phyloP scores from a whole-genome alignment of 2,329 filamentous ascomycete genomes.

The Trichoderma sp. region DNA sequence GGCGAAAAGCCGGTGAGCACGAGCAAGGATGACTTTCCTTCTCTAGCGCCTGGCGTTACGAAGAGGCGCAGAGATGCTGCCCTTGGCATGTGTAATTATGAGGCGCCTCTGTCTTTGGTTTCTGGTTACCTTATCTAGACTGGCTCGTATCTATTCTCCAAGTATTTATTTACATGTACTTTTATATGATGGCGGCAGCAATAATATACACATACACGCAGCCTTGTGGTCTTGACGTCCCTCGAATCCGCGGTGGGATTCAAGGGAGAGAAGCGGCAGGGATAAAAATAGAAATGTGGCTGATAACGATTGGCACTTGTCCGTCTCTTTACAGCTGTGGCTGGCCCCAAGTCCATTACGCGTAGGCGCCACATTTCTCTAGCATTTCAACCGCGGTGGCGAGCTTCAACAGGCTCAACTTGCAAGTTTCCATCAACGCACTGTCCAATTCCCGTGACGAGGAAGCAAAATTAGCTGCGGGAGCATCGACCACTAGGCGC shows the following conservation, averaged over 20 bases:
- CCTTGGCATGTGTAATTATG: not conserved
- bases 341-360: conserved; percentile 7
- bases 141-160: not conserved
- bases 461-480: not conserved
- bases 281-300: conserved; percentile 22
- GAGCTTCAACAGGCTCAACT: not conserved
- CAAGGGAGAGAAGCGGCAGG: not conserved
- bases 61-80: not conserved
- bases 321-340: not conserved
- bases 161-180: not conserved
- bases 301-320: not conserved
- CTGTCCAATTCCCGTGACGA: not conserved
- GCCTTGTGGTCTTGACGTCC: not conserved
- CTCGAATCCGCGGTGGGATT: not conserved
- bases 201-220: not conserved
- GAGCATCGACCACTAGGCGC: not conserved
- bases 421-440: too few species aligned
- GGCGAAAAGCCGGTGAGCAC: conserved; percentile 4
- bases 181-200: not conserved
- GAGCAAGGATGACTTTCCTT: not conserved
- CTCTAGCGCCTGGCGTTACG: conserved; percentile 2
- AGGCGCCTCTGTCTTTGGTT: not conserved
- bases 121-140: too few species aligned
- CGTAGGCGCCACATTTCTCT: not conserved
- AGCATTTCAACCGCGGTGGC: not conserved